Conservation (phyloP, 2,329 filamentous ascomycete species). For the Aspergillus texensis region DNA sequence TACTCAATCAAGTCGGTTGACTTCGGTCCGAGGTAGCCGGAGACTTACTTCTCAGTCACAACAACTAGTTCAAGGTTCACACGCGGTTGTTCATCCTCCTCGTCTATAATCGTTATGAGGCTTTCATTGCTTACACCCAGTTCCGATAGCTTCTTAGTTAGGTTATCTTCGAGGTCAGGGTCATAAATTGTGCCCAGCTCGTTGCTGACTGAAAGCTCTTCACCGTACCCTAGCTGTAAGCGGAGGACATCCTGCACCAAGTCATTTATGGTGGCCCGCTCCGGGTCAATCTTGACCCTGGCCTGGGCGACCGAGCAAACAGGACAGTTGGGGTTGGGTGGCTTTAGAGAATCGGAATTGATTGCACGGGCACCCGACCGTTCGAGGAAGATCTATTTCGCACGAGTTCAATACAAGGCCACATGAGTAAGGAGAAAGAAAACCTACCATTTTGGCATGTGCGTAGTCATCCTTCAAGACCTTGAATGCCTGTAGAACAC, state of each 20-base stretch:
- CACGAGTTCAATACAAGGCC: not conserved
- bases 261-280: constrained; percentile 73
- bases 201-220: constrained; percentile 78
- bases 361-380: constrained; percentile 62
- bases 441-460: constrained; percentile 71
- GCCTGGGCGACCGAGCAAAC: constrained; percentile 77
- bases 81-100: constrained; percentile 68
- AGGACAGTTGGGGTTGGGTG: constrained; percentile 79
- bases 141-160: constrained; percentile 76
- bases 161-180: constrained; percentile 82
- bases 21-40: not conserved
- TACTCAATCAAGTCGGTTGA: not conserved
- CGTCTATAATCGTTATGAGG: constrained; percentile 81
- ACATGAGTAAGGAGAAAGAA: not conserved
- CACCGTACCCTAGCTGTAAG: constrained; percentile 71
- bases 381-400: constrained; percentile 72
- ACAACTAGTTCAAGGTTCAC: constrained; percentile 73
- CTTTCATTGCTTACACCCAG: constrained; percentile 73
- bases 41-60: constrained; percentile 43
- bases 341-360: constrained; percentile 56
- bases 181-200: constrained; percentile 83
- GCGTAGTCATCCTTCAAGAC: constrained; percentile 73
- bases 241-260: constrained; percentile 76
- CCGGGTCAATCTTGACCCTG: constrained; percentile 68
- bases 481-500: constrained; percentile 90